Percentiles rank a stretch among this genome's conserved stretches.
Evolutionary conservation across 1,284 basidiomycete species (phyloP).

Genomic region (Heterobasidion parviporum): DNA sequence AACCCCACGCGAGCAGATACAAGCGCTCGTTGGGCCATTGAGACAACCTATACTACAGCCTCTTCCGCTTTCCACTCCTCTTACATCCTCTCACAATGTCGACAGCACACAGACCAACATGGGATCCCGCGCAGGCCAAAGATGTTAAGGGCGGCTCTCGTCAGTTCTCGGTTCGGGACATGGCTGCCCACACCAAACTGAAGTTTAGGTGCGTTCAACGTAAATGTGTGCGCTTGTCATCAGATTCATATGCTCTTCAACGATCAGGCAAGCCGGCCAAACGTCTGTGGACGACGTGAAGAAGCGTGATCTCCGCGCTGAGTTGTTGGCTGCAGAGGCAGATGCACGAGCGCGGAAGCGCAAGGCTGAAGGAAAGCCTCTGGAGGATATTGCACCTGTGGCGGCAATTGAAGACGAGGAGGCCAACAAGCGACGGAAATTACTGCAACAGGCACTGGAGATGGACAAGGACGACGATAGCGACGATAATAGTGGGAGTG

Average conservation of each 20-base stretch:
- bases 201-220: constrained; percentile 74
- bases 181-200: constrained; percentile 90
- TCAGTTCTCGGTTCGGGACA: constrained; percentile 83
- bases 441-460: constrained; percentile 77
- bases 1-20: too few species aligned
- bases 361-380: constrained; percentile 32
- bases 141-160: constrained; percentile 83
- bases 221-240: background rate
- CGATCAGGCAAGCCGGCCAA: constrained; percentile 72
- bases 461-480: constrained; percentile 83
- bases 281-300: constrained; percentile 69
- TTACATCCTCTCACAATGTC: constrained; percentile 42
- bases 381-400: constrained; percentile 4
- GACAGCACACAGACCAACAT: constrained; percentile 84
- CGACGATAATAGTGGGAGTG: constrained; percentile 44
- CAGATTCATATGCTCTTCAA: background rate
- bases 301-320: constrained; percentile 73
- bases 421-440: constrained; percentile 65
- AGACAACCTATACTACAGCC: background rate
- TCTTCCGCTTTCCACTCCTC: background rate
- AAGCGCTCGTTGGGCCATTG: background rate
- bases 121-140: constrained; percentile 82
- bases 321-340: constrained; percentile 75
- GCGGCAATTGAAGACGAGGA: constrained; percentile 53
- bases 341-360: constrained; percentile 83